phyloP scores from a whole-genome alignment of 2,329 filamentous ascomycete genomes.

The Daldinia sp. region DNA sequence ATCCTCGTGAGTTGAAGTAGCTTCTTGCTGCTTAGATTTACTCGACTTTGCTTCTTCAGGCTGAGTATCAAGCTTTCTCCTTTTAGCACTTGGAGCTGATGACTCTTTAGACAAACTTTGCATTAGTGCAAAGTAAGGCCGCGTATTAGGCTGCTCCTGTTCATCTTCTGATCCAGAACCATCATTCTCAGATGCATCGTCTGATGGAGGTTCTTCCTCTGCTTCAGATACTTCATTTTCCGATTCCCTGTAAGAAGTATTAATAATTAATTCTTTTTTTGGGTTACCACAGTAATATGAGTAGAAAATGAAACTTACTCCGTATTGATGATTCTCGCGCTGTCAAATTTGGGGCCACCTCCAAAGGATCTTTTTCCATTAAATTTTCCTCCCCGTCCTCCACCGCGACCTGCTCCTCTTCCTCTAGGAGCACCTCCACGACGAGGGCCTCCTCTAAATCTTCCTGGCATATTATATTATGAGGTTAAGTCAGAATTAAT shows the following conservation, averaged over 20 bases:
- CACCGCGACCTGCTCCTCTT: slow-evolving; percentile 36
- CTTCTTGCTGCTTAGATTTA: slow-evolving; percentile 47
- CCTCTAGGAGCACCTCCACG: slow-evolving; percentile 41
- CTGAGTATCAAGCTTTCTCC: slow-evolving; percentile 66
- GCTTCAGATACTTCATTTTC: slow-evolving; percentile 53
- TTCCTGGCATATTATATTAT: slow-evolving; percentile 40
- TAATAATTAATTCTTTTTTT: slow-evolving; percentile 19
- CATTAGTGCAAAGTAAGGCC: slow-evolving; percentile 69
- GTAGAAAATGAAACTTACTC: slow-evolving; percentile 53
- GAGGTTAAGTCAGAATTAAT: not conserved
- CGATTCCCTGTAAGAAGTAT: slow-evolving; percentile 45
- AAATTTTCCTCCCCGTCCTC: slow-evolving; percentile 45
- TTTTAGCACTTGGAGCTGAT: slow-evolving; percentile 63
- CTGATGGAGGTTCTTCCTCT: slow-evolving; percentile 57
- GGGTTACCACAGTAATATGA: no score
- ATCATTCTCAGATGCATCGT: slow-evolving; percentile 58
- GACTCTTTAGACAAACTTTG: slow-evolving; percentile 64
- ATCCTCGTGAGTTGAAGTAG: slow-evolving; percentile 30
- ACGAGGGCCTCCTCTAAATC: slow-evolving; percentile 43
- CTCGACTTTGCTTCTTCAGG: slow-evolving; percentile 38
- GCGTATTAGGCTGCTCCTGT: slow-evolving; percentile 53
- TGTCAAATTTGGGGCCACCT: slow-evolving; percentile 57
- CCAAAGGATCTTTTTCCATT: slow-evolving; percentile 39
- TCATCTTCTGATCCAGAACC: slow-evolving; percentile 62
- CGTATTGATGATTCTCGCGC: slow-evolving; percentile 59